Conservation (phyloP, 2,329 filamentous ascomycete genomes). For the Fusarium sp. region DNA sequence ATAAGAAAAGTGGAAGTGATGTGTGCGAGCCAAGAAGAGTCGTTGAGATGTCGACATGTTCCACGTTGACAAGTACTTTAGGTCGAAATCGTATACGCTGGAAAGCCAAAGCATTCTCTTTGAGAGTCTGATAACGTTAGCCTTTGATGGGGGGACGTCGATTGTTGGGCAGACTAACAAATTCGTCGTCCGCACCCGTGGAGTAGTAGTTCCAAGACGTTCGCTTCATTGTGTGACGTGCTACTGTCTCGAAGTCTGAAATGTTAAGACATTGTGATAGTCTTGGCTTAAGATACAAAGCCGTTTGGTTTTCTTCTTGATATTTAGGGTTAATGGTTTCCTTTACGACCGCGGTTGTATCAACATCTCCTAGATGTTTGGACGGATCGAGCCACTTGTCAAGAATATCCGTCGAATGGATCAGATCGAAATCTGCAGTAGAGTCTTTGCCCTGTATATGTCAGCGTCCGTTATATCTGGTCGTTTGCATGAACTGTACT, state of each 20-base stretch:
- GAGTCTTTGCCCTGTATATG: slow-evolving; percentile 20
- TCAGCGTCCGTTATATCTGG: too few relatives aligned
- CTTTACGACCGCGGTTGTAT: neutral
- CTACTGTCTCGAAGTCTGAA: slow-evolving; percentile 19
- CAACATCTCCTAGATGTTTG: slow-evolving; percentile 18
- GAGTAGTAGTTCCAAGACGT: slow-evolving; percentile 33
- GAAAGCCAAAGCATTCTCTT: slow-evolving; percentile 16
- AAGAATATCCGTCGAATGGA: slow-evolving; percentile 26
- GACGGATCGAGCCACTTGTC: slow-evolving; percentile 24
- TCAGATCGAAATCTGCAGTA: slow-evolving; percentile 18
- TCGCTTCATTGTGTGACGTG: slow-evolving; percentile 6
- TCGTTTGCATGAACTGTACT: too few relatives aligned
- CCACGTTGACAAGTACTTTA: slow-evolving; percentile 26
- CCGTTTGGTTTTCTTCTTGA: neutral
- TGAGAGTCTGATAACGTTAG: slow-evolving; percentile 5
- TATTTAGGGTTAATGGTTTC: neutral
- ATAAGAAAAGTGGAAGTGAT: slow-evolving; percentile 19
- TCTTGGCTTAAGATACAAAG: neutral
- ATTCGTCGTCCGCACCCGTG: slow-evolving; percentile 27
- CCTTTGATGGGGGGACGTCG: fast-evolving
- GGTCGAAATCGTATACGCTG: slow-evolving; percentile 13
- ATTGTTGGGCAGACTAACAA: neutral
- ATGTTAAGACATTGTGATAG: slow-evolving; percentile 19
- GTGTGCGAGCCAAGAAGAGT: slow-evolving; percentile 7
- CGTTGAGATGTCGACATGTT: slow-evolving; percentile 23